Conservation (phyloP, 148 eudicot genomes). For the Drosera capensis region DNA sequence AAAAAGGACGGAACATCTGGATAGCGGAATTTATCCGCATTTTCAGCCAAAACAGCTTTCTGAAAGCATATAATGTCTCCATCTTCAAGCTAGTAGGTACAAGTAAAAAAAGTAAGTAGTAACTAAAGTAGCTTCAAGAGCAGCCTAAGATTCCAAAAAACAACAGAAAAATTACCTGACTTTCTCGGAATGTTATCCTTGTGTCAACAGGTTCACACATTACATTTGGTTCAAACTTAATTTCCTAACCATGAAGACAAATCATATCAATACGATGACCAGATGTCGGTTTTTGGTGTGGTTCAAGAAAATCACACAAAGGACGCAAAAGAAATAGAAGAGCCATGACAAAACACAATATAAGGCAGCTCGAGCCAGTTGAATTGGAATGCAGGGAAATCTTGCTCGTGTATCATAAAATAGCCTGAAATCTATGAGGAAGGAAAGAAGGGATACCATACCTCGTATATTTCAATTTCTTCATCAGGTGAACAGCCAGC, state of each 20-base stretch:
- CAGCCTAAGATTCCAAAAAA: neutral
- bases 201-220: constrained; percentile 34
- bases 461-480: constrained; percentile 24
- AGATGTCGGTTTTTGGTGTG: too few species aligned
- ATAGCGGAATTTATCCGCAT: constrained; percentile 15
- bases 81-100: constrained; percentile 24
- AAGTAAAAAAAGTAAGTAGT: constrained; percentile 1
- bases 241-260: constrained; percentile 18
- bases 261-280: neutral
- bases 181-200: constrained; percentile 23
- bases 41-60: constrained; percentile 17
- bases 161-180: constrained; percentile 17
- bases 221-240: constrained; percentile 31
- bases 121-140: neutral
- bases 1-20: constrained; percentile 28
- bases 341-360: too few species aligned
- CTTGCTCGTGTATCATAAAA: too few species aligned
- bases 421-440: neutral
- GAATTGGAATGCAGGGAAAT: too few species aligned
- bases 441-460: constrained; percentile 3
- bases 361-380: too few species aligned
- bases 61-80: constrained; percentile 32
- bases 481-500: constrained; percentile 22
- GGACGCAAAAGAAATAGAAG: too few species aligned
- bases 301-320: too few species aligned